Percentiles rank a stretch among this genome's conserved stretches.
These are phyloP conservation scores for Salvia rosmarinus DNA, from an alignment of 257 asterid species.

Conservation along the genomic window DNA sequence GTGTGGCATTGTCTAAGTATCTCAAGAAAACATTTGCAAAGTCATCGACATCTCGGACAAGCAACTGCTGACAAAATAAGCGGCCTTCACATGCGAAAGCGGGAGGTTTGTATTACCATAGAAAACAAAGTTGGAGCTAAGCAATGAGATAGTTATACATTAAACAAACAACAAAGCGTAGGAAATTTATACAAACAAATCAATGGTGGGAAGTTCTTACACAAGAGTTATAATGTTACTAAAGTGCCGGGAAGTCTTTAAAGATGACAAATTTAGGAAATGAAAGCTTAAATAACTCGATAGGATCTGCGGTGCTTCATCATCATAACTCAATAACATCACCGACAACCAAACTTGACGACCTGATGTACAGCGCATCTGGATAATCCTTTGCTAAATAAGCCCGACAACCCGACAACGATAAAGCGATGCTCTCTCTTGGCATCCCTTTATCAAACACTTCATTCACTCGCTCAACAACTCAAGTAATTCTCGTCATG, in stretches of 20 bases:
- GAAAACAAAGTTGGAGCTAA: slow-evolving; percentile 21
- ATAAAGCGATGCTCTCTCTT: slow-evolving; percentile 68
- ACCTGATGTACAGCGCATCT: slow-evolving; percentile 60
- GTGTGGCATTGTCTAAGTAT: slow-evolving; percentile 55
- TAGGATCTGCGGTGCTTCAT: background rate
- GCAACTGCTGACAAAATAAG: slow-evolving; percentile 84
- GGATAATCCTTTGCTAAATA: slow-evolving; percentile 57
- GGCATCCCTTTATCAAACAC: slow-evolving; percentile 70
- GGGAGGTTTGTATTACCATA: slow-evolving; percentile 6
- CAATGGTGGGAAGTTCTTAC: background rate
- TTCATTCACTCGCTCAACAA: slow-evolving; percentile 70
- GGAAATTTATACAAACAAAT: slow-evolving; percentile 3
- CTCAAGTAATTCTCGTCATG: slow-evolving; percentile 51
- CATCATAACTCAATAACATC: slow-evolving; percentile 58
- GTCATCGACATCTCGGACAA: slow-evolving; percentile 71
- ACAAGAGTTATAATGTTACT: background rate
- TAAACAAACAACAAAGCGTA: background rate
- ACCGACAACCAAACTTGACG: slow-evolving; percentile 66
- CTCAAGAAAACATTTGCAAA: slow-evolving; percentile 78
- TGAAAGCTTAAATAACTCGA: slow-evolving; percentile 22
- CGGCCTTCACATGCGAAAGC: slow-evolving; percentile 73
- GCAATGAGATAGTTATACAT: background rate
- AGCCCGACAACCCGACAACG: slow-evolving; percentile 86
- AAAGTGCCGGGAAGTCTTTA: background rate
- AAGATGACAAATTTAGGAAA: background rate